Base-by-base conservation (phyloP, 2,329 filamentous ascomycete species). In the Pyrenophora teres region DNA sequence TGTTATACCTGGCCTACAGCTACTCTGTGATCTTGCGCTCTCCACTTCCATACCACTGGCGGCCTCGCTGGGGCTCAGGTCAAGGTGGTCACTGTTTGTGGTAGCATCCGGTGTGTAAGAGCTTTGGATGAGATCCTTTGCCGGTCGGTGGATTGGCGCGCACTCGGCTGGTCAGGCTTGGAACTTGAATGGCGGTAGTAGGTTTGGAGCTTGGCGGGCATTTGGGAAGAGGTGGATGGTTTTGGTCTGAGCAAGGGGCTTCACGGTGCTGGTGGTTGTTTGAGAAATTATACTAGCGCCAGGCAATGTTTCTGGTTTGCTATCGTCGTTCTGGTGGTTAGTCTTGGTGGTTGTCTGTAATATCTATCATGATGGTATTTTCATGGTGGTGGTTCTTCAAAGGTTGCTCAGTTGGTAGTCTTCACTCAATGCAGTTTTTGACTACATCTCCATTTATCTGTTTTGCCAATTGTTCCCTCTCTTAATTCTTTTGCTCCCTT, bases 11-110 rank as follows among this genome's bases (percentile, higher is more conserved):
- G 38, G 46, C 38, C 46, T 48, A 36, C 46, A 18, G 15, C 36
- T 31, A 27, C 40, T 43, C 19, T 16, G 30, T 18, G 13, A 9
- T 21, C 39, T 37, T 42, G 31, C 9, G 9, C 46, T n/a, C 32
- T 30, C 46, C 40, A 31, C 30, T 47, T 40, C 15, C 36, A 39
- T 32, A 27, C 44, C 30, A 47, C 37, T 23, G 37, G 44, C 44
- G 30, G 31, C 44, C 35, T 47, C 37, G 44, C 27, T 43, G 40
- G 40, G 44, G 27, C 35, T 47, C 44, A 10, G 44, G 44, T 43
- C 44, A 47, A 47, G 7, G 44, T 47, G 30, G 44, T 33, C 19
- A 9, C 23, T 40, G 36, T 40, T 47, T 25, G 46, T 25, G 23
- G 30, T 19, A 27, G 32, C 32, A 45, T 46, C 32, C 32, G 25